Evolutionary conservation across 2,329 filamentous ascomycete genomes (phyloP).

Genomic region (Colletotrichum cuscutae): DNA sequence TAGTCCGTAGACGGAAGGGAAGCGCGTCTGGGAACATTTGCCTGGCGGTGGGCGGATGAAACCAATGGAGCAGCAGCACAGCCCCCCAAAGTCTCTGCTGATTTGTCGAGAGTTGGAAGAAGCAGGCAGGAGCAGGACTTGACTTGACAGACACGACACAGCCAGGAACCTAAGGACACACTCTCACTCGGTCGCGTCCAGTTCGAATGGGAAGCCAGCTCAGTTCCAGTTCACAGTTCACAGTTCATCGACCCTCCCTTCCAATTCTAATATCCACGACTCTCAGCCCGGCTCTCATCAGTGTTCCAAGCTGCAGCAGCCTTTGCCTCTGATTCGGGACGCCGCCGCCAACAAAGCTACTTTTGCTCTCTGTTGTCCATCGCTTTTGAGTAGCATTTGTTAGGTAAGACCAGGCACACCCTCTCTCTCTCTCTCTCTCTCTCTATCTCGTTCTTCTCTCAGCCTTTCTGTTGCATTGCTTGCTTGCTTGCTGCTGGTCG

Average conservation of each 20-base stretch:
- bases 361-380: neutral
- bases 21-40: slow-evolving; percentile 3
- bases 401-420: slow-evolving; percentile 30
- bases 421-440: neutral
- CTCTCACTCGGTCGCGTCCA: neutral
- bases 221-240: neutral
- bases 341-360: neutral
- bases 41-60: slow-evolving; percentile 16
- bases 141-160: neutral
- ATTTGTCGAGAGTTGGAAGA: neutral
- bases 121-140: neutral
- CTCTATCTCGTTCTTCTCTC: neutral
- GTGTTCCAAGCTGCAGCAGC: slow-evolving; percentile 23
- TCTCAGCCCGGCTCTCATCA: neutral
- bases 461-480: neutral
- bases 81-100: slow-evolving; percentile 4
- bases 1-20: slow-evolving; percentile 16
- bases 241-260: slow-evolving; percentile 4
- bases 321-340: slow-evolving; percentile 1
- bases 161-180: neutral
- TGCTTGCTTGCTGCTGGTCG: neutral
- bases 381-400: slow-evolving; percentile 2
- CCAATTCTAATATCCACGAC: neutral
- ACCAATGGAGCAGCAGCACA: slow-evolving; percentile 28
- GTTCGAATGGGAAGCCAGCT: slow-evolving; percentile 1